phyloP scores from a whole-genome alignment of 2,329 filamentous ascomycete species.

The Mycosphaerelloides madeirae region DNA sequence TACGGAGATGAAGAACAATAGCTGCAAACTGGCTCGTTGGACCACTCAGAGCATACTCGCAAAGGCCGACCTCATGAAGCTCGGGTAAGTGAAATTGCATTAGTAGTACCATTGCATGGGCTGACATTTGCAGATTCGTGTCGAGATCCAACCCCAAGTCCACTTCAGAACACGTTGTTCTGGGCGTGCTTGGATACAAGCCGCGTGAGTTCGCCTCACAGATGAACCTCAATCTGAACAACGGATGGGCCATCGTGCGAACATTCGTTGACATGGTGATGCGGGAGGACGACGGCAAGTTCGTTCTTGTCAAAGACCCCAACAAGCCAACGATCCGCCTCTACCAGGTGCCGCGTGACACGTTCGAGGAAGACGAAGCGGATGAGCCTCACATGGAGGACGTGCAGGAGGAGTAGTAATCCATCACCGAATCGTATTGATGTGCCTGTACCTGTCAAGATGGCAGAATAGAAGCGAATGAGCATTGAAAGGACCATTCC shows the following conservation, averaged over 20 bases:
- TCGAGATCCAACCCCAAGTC: slow-evolving; percentile 88
- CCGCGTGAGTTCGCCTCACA: slow-evolving; percentile 92
- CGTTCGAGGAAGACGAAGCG: slow-evolving; percentile 86
- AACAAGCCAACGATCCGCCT: slow-evolving; percentile 94
- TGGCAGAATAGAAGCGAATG: too few relatives aligned
- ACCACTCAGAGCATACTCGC: slow-evolving; percentile 94
- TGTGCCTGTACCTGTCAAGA: too few relatives aligned
- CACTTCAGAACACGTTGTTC: slow-evolving; percentile 88
- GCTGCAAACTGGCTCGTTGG: slow-evolving; percentile 96
- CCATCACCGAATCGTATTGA: too few relatives aligned
- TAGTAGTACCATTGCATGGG: slow-evolving; percentile 5
- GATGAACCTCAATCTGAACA: slow-evolving; percentile 96
- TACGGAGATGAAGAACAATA: slow-evolving; percentile 99
- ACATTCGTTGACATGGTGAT: slow-evolving; percentile 95
- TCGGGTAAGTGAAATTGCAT: slow-evolving; percentile 76
- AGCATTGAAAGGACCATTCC: too few relatives aligned
- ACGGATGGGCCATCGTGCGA: slow-evolving; percentile 98
- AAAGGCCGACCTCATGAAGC: slow-evolving; percentile 97
- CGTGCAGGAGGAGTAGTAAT: slow-evolving; percentile 42
- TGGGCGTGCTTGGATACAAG: slow-evolving; percentile 97
- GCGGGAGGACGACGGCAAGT: slow-evolving; percentile 66
- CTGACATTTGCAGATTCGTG: slow-evolving; percentile 64
- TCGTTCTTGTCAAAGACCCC: slow-evolving; percentile 77
- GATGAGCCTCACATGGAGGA: slow-evolving; percentile 64
- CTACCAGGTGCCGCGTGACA: slow-evolving; percentile 82